Base-by-base conservation (phyloP, 2,329 filamentous ascomycete genomes). In the Trichoderma hamatum region DNA sequence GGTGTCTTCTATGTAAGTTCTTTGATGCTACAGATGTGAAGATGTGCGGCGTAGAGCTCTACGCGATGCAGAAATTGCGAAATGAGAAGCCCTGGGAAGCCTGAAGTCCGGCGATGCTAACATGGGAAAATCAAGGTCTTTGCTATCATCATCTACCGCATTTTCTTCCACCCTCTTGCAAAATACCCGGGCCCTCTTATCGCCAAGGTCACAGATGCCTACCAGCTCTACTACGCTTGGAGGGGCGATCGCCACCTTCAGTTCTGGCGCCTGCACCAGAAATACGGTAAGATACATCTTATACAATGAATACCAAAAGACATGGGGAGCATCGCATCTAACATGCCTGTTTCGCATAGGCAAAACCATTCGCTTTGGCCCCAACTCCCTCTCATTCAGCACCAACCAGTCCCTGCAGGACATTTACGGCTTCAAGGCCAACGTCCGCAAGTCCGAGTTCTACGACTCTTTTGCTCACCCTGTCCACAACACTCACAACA, bases 321-420 rank as follows among this genome's bases (percentile, higher is more conserved):
- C 2, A 46, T 34, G 5, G 21, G 6, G 5, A 49, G 46, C 21
- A 10, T 49, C 21, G 46, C 16, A 24, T 24, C 70, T 67, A 30
- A 66, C 69, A 32, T 16, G 13, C 43, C 36, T 65, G 51, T 26
- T 11, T 19, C 21, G 43, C 66, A 19, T 59, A 88, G 87, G 88
- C 73, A 81, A 83, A n/a, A 78, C 89, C 62, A 90, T 95, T n/a
- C 91, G 93, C 32, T 92, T 91, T 72, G 91, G 91, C 0, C 93
- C 93, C 55, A 93, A 93, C 78, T 88, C 87, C 70, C 81, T 97
- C 52, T 92, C 90, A 1, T 88, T 96, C 81, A 95, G 96, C 83
- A 90, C 88, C 67, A 86, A 86, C 70, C 85, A 85, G 9, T 90
- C 91, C 0, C 82, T 92, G 69, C 88, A 88, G 76, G 85, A 88